A percentile compares a stretch with the other conserved stretches of the same genome.
phyloP scores from a whole-genome alignment of 495 filamentous ascomycete genomes.

The Tuber microsphaerosporum region DNA sequence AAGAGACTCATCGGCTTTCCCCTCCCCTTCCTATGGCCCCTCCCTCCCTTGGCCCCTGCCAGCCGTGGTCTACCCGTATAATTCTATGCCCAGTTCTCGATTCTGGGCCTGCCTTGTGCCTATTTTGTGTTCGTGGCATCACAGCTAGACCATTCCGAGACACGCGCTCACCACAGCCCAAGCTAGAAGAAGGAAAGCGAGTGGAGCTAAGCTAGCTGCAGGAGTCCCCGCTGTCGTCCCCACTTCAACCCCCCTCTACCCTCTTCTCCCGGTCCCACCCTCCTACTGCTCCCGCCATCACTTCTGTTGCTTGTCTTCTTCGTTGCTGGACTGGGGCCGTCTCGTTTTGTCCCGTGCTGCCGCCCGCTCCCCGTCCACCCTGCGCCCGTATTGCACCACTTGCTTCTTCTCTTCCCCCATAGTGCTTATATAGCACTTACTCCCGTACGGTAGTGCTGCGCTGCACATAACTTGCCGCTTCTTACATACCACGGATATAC shows the following conservation, averaged over 20 bases:
- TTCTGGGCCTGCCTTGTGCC: background rate
- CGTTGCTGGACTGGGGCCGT: background rate
- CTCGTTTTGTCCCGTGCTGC: background rate
- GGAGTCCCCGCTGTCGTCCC: background rate
- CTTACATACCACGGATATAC: background rate
- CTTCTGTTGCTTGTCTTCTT: background rate
- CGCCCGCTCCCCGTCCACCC: background rate
- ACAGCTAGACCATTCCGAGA: background rate
- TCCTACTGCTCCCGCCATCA: background rate
- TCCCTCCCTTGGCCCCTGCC: background rate
- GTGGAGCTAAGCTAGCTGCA: background rate
- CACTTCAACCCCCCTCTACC: background rate
- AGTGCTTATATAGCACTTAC: background rate
- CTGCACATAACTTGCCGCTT: background rate
- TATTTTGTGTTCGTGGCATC: background rate
- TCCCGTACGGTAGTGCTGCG: background rate
- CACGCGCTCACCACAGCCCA: background rate
- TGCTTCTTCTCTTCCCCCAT: background rate
- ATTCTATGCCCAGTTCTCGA: background rate
- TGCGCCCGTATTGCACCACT: background rate
- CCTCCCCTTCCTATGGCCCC: background rate
- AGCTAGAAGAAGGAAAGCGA: background rate
- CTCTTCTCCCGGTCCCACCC: constrained; percentile 1
- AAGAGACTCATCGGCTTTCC: background rate
- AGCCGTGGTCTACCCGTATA: background rate